Evolutionary conservation across 768 basidiomycete species (phyloP).

Genomic region (Stropharia rugosoannulata): DNA sequence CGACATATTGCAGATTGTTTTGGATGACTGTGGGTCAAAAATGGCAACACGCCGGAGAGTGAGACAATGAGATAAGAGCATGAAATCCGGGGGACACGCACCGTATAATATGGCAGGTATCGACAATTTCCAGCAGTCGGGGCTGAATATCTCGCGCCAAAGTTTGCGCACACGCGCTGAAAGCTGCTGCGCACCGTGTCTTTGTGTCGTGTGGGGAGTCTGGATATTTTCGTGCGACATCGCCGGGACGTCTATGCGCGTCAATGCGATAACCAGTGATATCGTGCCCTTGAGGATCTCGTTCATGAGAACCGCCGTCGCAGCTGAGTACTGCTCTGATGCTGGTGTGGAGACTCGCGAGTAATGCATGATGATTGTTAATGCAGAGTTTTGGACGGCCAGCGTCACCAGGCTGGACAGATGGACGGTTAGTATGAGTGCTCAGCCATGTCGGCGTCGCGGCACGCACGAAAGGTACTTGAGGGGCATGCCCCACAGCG

Average conservation of each 20-base stretch:
- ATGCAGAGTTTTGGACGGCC: conserved; percentile 87
- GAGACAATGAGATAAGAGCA: not conserved
- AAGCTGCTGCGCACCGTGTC: conserved; percentile 30
- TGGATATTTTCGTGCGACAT: conserved; percentile 23
- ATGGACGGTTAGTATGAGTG: not conserved
- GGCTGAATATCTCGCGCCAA: conserved; percentile 73
- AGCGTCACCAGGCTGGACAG: conserved; percentile 70
- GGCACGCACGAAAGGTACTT: conserved; percentile 77
- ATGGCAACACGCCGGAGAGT: conserved; percentile 10
- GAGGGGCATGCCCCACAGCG: conserved; percentile 67
- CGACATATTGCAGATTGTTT: conserved; percentile 96
- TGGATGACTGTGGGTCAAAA: conserved; percentile 62
- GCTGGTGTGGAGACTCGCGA: conserved; percentile 82
- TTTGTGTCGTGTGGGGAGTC: conserved; percentile 31
- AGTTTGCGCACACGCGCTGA: conserved; percentile 54
- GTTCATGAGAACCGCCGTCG: conserved; percentile 90
- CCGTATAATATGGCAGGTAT: conserved; percentile 94
- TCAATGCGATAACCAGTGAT: conserved; percentile 82
- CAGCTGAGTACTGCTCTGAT: conserved; percentile 84
- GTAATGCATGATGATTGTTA: conserved; percentile 96
- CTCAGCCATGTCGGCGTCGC: not conserved
- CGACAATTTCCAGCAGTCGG: conserved; percentile 96
- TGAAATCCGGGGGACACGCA: conserved; percentile 23
- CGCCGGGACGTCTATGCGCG: conserved; percentile 46
- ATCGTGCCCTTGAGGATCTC: conserved; percentile 92